These are phyloP conservation scores for Populus hybrid DNA, from an alignment of 441 rosid species.

Conservation along the genomic window DNA sequence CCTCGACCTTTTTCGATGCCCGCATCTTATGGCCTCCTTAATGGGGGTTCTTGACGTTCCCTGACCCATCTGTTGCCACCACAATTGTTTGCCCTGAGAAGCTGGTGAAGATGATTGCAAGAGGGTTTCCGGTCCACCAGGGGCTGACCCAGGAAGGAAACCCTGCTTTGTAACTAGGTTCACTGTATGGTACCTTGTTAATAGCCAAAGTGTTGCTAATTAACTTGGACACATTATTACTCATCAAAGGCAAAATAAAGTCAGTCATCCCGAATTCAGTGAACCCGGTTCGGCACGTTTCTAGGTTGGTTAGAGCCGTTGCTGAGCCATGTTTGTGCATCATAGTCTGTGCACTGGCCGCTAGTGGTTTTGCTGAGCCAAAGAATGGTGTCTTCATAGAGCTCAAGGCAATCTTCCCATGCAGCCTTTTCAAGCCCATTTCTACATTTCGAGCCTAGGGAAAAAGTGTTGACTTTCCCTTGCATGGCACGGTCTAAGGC, in stretches of 20 bases:
- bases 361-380: conserved; percentile 50
- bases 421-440: conserved; percentile 52
- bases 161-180: conserved; percentile 39
- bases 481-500: conserved; percentile 35
- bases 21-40: conserved; percentile 56
- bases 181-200: conserved; percentile 30
- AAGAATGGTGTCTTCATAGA: conserved; percentile 42
- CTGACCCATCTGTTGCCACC: conserved; percentile 53
- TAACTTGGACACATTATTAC: conserved; percentile 56
- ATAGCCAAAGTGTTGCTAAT: conserved; percentile 60
- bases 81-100: neutral
- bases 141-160: conserved; percentile 67
- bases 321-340: conserved; percentile 86
- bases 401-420: conserved; percentile 73
- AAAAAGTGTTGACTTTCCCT: conserved; percentile 30
- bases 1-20: conserved; percentile 39
- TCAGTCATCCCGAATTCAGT: conserved; percentile 55
- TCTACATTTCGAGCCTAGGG: conserved; percentile 38
- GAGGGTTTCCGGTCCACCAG: conserved; percentile 61
- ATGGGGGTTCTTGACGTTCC: conserved; percentile 59
- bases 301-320: conserved; percentile 71
- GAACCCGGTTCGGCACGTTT: conserved; percentile 70
- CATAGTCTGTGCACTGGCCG: conserved; percentile 36
- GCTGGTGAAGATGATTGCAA: conserved; percentile 36
- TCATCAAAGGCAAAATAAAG: conserved; percentile 48